Evolutionary conservation across 2,329 filamentous ascomycete species (phyloP).

Genomic region (Aaosphaeria pasadenensis): DNA sequence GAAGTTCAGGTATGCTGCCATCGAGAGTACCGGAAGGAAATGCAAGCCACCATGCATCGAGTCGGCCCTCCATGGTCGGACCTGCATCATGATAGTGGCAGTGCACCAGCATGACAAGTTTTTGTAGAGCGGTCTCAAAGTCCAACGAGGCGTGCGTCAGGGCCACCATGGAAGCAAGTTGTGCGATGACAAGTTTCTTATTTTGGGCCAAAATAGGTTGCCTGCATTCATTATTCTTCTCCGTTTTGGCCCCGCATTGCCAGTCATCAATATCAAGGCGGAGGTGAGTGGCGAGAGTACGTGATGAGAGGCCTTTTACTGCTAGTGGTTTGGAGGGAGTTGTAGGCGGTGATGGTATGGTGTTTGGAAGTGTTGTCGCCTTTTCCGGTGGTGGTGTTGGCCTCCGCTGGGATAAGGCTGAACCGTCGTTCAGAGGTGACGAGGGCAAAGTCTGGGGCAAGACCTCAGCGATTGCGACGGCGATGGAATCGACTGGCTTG

Average conservation of each 20-base stretch:
- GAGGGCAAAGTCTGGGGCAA: constrained; percentile 1
- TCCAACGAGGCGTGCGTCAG: constrained; percentile 4
- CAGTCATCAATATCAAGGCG: constrained; percentile 2
- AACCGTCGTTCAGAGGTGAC: neutral
- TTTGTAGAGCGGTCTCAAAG: constrained; percentile 1
- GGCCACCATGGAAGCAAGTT: constrained; percentile 3
- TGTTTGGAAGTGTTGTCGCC: constrained; percentile 1
- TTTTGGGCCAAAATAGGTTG: neutral
- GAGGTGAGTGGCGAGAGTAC: constrained; percentile 2
- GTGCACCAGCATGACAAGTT: constrained; percentile 6
- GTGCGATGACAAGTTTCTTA: neutral
- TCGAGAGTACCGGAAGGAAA: constrained; percentile 1
- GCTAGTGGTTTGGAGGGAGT: neutral
- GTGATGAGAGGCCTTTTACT: constrained; percentile 2
- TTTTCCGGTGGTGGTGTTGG: constrained; percentile 1
- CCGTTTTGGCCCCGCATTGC: constrained; percentile 5
- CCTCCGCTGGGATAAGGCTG: constrained; percentile 1
- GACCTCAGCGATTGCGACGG: constrained; percentile 3
- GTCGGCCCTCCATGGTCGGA: constrained; percentile 2
- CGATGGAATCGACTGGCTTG: constrained; percentile 1
- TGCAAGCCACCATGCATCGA: constrained; percentile 1
- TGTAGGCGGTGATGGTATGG: neutral
- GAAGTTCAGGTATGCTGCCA: neutral
- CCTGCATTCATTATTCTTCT: constrained; percentile 1
- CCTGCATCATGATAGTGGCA: constrained; percentile 3